Evolutionary conservation across 345 rosid genomes (phyloP).

Genomic region (Syzygium grande): DNA sequence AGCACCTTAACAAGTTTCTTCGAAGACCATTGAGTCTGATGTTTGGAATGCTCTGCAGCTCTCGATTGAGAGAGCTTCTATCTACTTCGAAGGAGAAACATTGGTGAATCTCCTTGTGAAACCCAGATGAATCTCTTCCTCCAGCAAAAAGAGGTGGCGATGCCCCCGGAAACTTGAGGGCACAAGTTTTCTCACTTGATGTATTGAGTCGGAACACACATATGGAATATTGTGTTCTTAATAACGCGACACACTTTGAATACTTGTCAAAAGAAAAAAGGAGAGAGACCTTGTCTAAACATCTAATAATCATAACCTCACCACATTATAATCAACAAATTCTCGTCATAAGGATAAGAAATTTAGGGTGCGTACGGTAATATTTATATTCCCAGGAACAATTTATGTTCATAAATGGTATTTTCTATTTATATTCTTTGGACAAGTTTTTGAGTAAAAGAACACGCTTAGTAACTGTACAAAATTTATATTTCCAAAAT

Average conservation of each 20-base stretch:
- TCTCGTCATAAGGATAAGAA: not conserved
- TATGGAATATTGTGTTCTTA: not conserved
- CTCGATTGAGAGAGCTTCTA: not conserved
- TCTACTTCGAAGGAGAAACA: not conserved
- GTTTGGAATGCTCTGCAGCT: not conserved
- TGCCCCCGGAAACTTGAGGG: not conserved
- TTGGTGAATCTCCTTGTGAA: not conserved
- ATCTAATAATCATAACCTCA: not conserved
- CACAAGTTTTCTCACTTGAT: not conserved
- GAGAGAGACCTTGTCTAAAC: not conserved
- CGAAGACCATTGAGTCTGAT: not conserved
- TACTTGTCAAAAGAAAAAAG: not conserved
- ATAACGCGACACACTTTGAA: not conserved
- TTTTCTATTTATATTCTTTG: too few relatives aligned
- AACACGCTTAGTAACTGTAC: too few relatives aligned
- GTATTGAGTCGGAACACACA: not conserved
- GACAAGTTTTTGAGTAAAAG: too few relatives aligned
- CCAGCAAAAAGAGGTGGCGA: not conserved
- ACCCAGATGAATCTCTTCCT: not conserved
- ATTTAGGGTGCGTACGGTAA: not conserved
- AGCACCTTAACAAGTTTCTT: not conserved
- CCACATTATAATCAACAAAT: not conserved
- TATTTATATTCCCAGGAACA: too few relatives aligned
- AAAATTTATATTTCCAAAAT: too few relatives aligned
- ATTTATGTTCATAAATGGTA: too few relatives aligned